Base-by-base conservation (phyloP, 768 basidiomycete species). In the Leucogyrophana mollusca region DNA sequence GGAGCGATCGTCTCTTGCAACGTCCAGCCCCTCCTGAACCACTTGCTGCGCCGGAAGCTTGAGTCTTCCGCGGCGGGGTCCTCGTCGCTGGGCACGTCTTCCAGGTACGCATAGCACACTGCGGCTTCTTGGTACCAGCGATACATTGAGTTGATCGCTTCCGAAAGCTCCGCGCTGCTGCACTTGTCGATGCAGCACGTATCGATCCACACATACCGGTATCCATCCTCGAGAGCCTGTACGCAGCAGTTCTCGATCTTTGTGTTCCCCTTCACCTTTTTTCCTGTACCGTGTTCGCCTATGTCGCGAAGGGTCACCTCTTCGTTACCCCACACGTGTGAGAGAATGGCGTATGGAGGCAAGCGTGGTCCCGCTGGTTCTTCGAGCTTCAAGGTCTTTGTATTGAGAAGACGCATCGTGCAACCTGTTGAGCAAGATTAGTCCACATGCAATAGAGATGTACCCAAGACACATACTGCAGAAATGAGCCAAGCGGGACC, bases 1-100 rank as follows among this genome's bases (percentile, higher is more conserved):
- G 56, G 56, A 11, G 56, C 55, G 5, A 57, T 27, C 18, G 42
- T 38, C 21, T 51, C 23, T n/a, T n/a, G n/a, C n/a, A n/a, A n/a
- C n/a, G n/a, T n/a, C n/a, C n/a, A n/a, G n/a, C n/a, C n/a, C n/a
- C 35, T 49, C 24, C 2, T 37, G 25, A 57, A 56, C 56, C 56
- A 57, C 25, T 40, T 21, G 36, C 34, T 47, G 16, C 23, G 17
- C 21, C 30, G 18, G 23, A 49, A 49, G 10, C 17, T 25, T 4
- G 20, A 10, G 22, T 18, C 17, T 11, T 25, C 27, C 2, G 17
- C 33, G 10, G 14, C n/a, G 4, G 22, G 23, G n/a, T 40, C 36
- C 9, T 24, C 38, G 14, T 40, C 17, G 10, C 37, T 35, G 20
- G 33, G 4, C 4, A 51, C 50, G 32, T 50, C 47, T 14, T 37